These are phyloP conservation scores for Microdochium trichocladiopsis DNA, from an alignment of 2,329 filamentous ascomycete genomes.

Conservation along the genomic window DNA sequence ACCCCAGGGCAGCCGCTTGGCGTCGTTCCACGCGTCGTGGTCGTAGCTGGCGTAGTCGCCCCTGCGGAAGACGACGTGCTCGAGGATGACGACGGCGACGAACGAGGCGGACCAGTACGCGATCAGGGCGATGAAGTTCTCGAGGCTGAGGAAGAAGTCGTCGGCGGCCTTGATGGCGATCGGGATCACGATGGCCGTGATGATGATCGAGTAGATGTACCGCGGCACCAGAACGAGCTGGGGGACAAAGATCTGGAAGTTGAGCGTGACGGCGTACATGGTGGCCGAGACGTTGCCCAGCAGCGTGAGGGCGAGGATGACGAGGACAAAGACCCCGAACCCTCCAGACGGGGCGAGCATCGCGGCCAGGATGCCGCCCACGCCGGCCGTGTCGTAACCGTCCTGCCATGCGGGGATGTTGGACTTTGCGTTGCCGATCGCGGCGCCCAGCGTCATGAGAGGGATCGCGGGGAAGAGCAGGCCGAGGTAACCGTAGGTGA, in stretches of 20 bases:
- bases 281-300: slow-evolving; percentile 53
- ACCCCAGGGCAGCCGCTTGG: slow-evolving; percentile 28
- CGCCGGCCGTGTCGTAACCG: slow-evolving; percentile 43
- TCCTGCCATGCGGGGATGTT: slow-evolving; percentile 46
- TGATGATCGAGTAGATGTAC: slow-evolving; percentile 48
- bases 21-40: slow-evolving; percentile 27
- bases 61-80: slow-evolving; percentile 28
- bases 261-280: slow-evolving; percentile 56
- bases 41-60: slow-evolving; percentile 25
- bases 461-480: slow-evolving; percentile 46
- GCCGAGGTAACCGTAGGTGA: slow-evolving; percentile 49
- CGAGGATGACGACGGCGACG: slow-evolving; percentile 37
- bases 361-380: slow-evolving; percentile 51
- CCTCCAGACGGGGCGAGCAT: slow-evolving; percentile 51
- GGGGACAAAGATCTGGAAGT: slow-evolving; percentile 56
- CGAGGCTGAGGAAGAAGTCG: slow-evolving; percentile 49
- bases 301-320: slow-evolving; percentile 48
- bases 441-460: slow-evolving; percentile 56
- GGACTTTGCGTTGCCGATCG: slow-evolving; percentile 53
- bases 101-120: slow-evolving; percentile 53
- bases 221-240: slow-evolving; percentile 48
- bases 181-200: slow-evolving; percentile 52
- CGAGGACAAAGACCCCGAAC: slow-evolving; percentile 56
- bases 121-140: slow-evolving; percentile 50
- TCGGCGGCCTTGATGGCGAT: slow-evolving; percentile 47